Base-by-base conservation (phyloP, 2,329 filamentous ascomycete genomes). In the Xylaria multiplex region DNA sequence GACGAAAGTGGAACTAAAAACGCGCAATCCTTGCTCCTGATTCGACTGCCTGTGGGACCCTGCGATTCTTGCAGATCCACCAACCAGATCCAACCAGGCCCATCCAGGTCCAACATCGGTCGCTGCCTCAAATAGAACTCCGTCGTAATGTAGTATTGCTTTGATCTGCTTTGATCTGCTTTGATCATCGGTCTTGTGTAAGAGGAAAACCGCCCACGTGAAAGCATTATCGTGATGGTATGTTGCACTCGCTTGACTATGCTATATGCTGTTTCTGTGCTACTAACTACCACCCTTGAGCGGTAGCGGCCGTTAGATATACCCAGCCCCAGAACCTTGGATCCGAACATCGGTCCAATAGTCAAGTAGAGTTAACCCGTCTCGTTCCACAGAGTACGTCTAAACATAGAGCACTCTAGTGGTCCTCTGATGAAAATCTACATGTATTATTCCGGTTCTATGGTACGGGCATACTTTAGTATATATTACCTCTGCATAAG, bases 51-150 rank as follows among this genome's bases (percentile, higher is more conserved):
- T 37, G 58, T 56, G 57, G 27, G 53, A 57, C 58, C 62, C 57
- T 42, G 32, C 19, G 30, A 54, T 32, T 52, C 55, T 35, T 19
- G 32, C 37, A 24, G 35, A 40, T 27, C 52, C 43, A 35, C 45
- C 9, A 9, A n/a, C n/a, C 30, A 19, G 19, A 19, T 5, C 27
- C 2, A 27, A 27, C 27, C 27, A 5, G 27, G 27, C 27, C 27
- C 2, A 27, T 5, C 27, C 3, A 5, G 27, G 35, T 37, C 35
- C 35, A 37, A 37, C 11, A 30, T 65, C 57, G 62, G 63, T 61
- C 30, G n/a, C 43, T 61, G 30, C 65, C 65, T 62, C 57, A 65
- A 61, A 52, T 8, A 55, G 63, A 57, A 49, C 63, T 65, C 63
- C 63, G 63, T 53, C 30, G 37, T 3, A 43, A 6, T 42, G 19